These are phyloP conservation scores for Clitopilus hobsonii DNA, from an alignment of 768 basidiomycete genomes.

Conservation along the genomic window DNA sequence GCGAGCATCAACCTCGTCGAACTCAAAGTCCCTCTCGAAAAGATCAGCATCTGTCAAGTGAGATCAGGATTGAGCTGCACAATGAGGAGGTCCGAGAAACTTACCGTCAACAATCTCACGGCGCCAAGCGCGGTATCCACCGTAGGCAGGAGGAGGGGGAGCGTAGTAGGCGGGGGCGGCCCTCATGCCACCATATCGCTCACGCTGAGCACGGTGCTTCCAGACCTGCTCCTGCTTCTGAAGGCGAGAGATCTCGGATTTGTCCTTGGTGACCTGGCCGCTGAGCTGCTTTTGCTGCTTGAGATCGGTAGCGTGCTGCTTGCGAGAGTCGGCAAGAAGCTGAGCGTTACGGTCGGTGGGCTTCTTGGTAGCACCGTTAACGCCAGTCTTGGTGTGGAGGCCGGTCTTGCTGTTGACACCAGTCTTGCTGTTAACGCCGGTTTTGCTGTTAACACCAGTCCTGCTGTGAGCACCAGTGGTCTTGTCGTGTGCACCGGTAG, in stretches of 20 bases:
- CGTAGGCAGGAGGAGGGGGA: background rate
- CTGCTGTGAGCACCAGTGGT: background rate
- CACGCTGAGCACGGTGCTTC: background rate
- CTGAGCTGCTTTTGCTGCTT: background rate
- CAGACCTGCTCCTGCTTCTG: background rate
- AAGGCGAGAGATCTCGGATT: background rate
- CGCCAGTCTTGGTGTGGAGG: no score
- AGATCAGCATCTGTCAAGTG: background rate
- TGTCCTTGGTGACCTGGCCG: background rate
- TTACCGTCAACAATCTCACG: background rate
- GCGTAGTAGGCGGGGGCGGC: background rate
- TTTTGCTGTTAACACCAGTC: background rate
- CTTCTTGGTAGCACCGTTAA: no score
- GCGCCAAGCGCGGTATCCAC: background rate
- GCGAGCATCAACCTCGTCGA: conserved; percentile 2
- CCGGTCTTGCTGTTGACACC: no score
- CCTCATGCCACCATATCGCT: background rate
- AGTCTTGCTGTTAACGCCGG: background rate
- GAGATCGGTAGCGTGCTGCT: background rate
- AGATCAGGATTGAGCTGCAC: background rate
- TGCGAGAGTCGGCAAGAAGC: no score
- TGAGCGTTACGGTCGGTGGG: no score
- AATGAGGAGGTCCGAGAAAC: background rate
- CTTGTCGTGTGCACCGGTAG: background rate
- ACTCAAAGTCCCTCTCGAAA: background rate